Evolutionary conservation across 257 asterid species (phyloP).

Genomic region (Echium plantagineum): DNA sequence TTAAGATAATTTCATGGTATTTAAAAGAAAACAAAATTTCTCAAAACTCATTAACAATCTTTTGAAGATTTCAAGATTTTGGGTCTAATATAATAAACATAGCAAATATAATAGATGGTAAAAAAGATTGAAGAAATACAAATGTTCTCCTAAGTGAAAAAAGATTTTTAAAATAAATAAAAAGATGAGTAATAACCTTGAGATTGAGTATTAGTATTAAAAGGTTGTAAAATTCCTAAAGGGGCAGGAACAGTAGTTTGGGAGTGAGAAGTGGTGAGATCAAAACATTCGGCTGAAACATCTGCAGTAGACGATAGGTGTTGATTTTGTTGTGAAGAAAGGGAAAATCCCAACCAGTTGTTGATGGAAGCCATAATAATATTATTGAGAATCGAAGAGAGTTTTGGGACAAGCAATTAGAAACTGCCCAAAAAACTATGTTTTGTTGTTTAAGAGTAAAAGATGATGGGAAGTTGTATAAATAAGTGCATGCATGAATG

Average conservation of each 20-base stretch:
- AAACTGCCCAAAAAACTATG: too few species aligned
- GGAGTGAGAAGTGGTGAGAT: constrained; percentile 25
- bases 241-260: constrained; percentile 31
- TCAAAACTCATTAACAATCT: too few species aligned
- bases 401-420: too few species aligned
- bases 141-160: neutral
- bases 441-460: neutral
- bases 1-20: too few species aligned
- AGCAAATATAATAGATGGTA: too few species aligned
- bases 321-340: constrained; percentile 34
- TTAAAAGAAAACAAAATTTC: too few species aligned
- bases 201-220: constrained; percentile 27
- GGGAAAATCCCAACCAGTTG: constrained; percentile 71
- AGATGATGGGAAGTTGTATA: neutral
- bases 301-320: constrained; percentile 18
- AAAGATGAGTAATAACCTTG: constrained; percentile 26
- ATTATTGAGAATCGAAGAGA: too few species aligned
- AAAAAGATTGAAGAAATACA: neutral
- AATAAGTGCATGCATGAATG: constrained; percentile 39
- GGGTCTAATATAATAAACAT: too few species aligned
- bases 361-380: constrained; percentile 49
- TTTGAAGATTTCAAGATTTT: too few species aligned
- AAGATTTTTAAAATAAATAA: neutral
- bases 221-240: constrained; percentile 41
- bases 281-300: constrained; percentile 29